These are phyloP conservation scores for Ilyonectria mors-panacis DNA, from an alignment of 2,329 filamentous ascomycete genomes.

Conservation along the genomic window DNA sequence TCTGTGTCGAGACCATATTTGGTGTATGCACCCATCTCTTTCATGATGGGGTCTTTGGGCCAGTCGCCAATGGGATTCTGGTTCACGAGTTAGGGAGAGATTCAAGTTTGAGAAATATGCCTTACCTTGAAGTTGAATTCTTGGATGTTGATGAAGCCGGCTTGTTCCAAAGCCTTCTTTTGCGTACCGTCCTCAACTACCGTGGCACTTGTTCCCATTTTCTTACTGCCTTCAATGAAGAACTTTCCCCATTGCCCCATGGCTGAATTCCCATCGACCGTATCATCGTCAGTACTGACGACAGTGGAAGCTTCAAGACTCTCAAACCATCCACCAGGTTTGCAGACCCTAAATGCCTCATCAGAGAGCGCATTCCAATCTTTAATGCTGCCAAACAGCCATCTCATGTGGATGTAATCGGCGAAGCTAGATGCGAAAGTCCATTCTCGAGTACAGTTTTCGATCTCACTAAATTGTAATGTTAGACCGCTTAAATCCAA, in stretches of 20 bases:
- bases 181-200: conserved; percentile 41
- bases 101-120: background rate
- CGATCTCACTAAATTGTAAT: conserved; percentile 26
- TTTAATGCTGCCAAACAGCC: conserved; percentile 68
- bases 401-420: conserved; percentile 73
- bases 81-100: rapidly evolving
- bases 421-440: conserved; percentile 55
- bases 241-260: conserved; percentile 49
- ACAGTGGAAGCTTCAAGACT: conserved; percentile 49
- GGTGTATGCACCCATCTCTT: conserved; percentile 46
- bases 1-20: conserved; percentile 54
- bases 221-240: conserved; percentile 50
- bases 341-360: conserved; percentile 67
- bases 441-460: conserved; percentile 53
- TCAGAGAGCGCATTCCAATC: conserved; percentile 69
- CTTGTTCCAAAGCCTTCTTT: conserved; percentile 38
- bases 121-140: conserved; percentile 43
- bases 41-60: conserved; percentile 31
- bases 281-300: conserved; percentile 49
- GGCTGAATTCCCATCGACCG: conserved; percentile 45
- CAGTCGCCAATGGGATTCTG: conserved; percentile 44
- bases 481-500: background rate
- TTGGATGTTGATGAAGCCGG: conserved; percentile 43
- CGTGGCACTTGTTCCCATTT: conserved; percentile 49
- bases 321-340: conserved; percentile 66